A percentile compares a stretch with the other conserved stretches of the same genome.
phyloP scores from a whole-genome alignment of 1,284 basidiomycete species.

The Ustilago curta region DNA sequence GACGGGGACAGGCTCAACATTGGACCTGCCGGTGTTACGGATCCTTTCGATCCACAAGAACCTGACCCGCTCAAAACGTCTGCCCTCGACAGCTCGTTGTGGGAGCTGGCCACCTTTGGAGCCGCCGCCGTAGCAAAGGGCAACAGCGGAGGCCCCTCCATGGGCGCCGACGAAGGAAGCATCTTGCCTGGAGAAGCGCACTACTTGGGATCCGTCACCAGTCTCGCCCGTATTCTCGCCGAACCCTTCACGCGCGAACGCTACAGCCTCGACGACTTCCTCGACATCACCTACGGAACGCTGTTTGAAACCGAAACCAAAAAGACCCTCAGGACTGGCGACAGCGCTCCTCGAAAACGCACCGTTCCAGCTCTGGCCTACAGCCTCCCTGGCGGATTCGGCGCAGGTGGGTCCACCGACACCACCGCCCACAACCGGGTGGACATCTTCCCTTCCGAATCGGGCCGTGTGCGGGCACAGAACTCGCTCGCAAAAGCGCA shows the following conservation, averaged over 20 bases:
- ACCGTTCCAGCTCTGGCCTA: conserved; percentile 27
- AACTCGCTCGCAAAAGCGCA: conserved; percentile 23
- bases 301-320: conserved; percentile 87
- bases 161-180: conserved; percentile 29
- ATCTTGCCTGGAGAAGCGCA: conserved; percentile 73
- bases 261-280: conserved; percentile 93
- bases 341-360: conserved; percentile 1
- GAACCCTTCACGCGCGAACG: conserved; percentile 92
- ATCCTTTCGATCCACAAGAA: conserved; percentile 77
- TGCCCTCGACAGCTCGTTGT: conserved; percentile 87
- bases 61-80: conserved; percentile 80
- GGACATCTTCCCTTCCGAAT: conserved; percentile 40
- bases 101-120: conserved; percentile 86
- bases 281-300: conserved; percentile 95
- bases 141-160: conserved; percentile 22
- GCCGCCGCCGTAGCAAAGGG: conserved; percentile 40
- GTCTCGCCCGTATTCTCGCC: conserved; percentile 84
- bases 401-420: conserved; percentile 36
- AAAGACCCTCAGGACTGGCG: conserved; percentile 74
- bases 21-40: conserved; percentile 54
- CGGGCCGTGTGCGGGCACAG: conserved; percentile 20
- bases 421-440: conserved; percentile 19
- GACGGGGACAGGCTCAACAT: conserved; percentile 61
- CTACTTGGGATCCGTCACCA: conserved; percentile 86
- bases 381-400: conserved; percentile 42